phyloP scores from a whole-genome alignment of 2,329 filamentous ascomycete genomes.

The Exophiala viscosa region DNA sequence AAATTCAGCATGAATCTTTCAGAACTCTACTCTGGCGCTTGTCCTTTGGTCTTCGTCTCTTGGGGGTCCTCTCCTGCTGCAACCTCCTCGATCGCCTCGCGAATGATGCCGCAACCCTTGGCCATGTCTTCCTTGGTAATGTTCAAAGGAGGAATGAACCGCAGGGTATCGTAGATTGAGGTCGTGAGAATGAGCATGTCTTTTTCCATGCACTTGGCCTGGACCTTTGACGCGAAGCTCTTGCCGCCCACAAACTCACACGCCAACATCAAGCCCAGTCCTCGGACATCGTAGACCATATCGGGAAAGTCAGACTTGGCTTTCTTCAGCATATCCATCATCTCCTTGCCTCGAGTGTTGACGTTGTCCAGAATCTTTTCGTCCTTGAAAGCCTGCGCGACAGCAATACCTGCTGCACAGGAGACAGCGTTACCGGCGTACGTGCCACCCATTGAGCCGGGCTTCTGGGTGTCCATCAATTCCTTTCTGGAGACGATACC shows the following conservation, averaged over 20 bases:
- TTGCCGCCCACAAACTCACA: slow-evolving; percentile 36
- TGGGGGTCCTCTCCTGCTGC: slow-evolving; percentile 27
- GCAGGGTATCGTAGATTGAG: slow-evolving; percentile 39
- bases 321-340: slow-evolving; percentile 30
- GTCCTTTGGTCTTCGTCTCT: slow-evolving; percentile 22
- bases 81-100: slow-evolving; percentile 37
- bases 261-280: slow-evolving; percentile 39
- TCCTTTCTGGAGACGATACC: slow-evolving; percentile 34
- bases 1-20: too few species aligned
- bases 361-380: slow-evolving; percentile 38
- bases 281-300: slow-evolving; percentile 38
- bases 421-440: slow-evolving; percentile 39
- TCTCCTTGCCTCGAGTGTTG: slow-evolving; percentile 31
- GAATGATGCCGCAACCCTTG: slow-evolving; percentile 35
- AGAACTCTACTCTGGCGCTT: slow-evolving; percentile 21
- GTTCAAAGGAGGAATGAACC: slow-evolving; percentile 40
- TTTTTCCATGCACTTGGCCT: slow-evolving; percentile 39
- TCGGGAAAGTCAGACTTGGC: slow-evolving; percentile 30
- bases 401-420: slow-evolving; percentile 37
- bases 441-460: slow-evolving; percentile 38
- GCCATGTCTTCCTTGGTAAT: slow-evolving; percentile 39
- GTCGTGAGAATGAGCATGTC: slow-evolving; percentile 40
- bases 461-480: slow-evolving; percentile 37
- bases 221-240: slow-evolving; percentile 37
- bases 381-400: slow-evolving; percentile 36